Percentiles rank a stretch among this genome's conserved stretches.
Evolutionary conservation across 352 stramenopile genomes (phyloP).

Genomic region (Synura sp.): DNA sequence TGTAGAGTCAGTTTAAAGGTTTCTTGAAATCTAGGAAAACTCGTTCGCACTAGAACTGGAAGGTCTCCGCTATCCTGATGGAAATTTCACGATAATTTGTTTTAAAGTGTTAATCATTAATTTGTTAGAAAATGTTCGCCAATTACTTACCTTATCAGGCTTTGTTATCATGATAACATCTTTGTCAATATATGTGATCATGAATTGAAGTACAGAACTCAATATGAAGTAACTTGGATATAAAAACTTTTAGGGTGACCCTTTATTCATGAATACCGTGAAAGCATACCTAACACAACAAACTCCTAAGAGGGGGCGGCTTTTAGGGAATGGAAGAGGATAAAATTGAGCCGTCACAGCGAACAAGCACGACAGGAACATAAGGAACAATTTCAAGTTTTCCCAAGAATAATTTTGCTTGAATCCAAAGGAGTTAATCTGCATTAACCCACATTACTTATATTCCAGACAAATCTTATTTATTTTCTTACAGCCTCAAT

Average conservation of each 20-base stretch:
- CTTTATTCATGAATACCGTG: constrained; percentile 59
- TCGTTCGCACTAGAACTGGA: constrained; percentile 54
- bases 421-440: constrained; percentile 35
- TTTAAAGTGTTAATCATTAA: too few relatives aligned
- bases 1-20: constrained; percentile 64
- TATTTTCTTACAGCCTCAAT: constrained; percentile 50
- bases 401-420: constrained; percentile 72
- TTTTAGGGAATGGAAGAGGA: constrained; percentile 68
- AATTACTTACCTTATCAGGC: constrained; percentile 45
- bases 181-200: constrained; percentile 67
- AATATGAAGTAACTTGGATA: constrained; percentile 86
- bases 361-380: constrained; percentile 87
- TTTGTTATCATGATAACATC: constrained; percentile 65
- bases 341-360: constrained; percentile 79
- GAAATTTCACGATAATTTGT: too few relatives aligned
- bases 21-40: constrained; percentile 63
- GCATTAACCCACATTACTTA: neutral
- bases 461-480: neutral
- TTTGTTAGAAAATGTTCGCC: constrained; percentile 42
- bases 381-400: constrained; percentile 86
- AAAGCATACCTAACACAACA: constrained; percentile 56
- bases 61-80: constrained; percentile 47
- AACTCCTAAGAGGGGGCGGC: constrained; percentile 60
- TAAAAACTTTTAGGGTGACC: constrained; percentile 61
- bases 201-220: constrained; percentile 69